phyloP scores from a whole-genome alignment of 2,329 filamentous ascomycete species.

The Trichoderma sp. region DNA sequence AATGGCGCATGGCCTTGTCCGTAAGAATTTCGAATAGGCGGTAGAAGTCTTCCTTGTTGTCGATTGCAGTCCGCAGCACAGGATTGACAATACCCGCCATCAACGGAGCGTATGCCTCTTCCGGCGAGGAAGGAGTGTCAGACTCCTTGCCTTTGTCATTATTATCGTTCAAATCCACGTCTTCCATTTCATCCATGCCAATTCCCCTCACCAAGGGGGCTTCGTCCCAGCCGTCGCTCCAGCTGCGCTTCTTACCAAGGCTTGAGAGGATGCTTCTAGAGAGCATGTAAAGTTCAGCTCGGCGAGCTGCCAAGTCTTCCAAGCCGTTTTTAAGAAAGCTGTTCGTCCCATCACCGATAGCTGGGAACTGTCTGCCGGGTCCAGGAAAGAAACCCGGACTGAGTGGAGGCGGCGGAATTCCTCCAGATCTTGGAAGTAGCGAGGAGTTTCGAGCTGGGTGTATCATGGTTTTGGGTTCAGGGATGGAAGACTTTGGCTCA shows the following conservation, averaged over 20 bases:
- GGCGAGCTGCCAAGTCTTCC: constrained; percentile 77
- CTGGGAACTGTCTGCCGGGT: constrained; percentile 42
- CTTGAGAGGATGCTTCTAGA: constrained; percentile 78
- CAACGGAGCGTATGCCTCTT: constrained; percentile 27
- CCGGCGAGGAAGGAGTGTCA: neutral
- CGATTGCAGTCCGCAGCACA: constrained; percentile 61
- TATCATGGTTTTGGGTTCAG: constrained; percentile 70
- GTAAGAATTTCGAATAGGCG: constrained; percentile 74
- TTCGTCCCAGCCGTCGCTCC: constrained; percentile 74
- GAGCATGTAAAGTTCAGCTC: constrained; percentile 79
- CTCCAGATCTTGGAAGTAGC: constrained; percentile 43
- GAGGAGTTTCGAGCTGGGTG: constrained; percentile 68
- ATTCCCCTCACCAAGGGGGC: constrained; percentile 53
- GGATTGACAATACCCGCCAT: constrained; percentile 45
- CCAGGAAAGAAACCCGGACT: constrained; percentile 59
- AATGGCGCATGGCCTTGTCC: constrained; percentile 80
- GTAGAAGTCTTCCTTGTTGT: constrained; percentile 65
- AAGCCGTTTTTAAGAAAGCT: constrained; percentile 64
- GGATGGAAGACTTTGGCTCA: constrained; percentile 63
- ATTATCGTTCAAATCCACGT: constrained; percentile 54
- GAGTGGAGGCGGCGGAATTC: constrained; percentile 38
- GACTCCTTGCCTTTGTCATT: constrained; percentile 35
- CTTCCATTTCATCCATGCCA: constrained; percentile 54
- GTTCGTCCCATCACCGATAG: constrained; percentile 44
- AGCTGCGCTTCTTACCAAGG: constrained; percentile 69